phyloP scores from a whole-genome alignment of 2,329 filamentous ascomycete genomes.

The Raffaelea ambrosiae region DNA sequence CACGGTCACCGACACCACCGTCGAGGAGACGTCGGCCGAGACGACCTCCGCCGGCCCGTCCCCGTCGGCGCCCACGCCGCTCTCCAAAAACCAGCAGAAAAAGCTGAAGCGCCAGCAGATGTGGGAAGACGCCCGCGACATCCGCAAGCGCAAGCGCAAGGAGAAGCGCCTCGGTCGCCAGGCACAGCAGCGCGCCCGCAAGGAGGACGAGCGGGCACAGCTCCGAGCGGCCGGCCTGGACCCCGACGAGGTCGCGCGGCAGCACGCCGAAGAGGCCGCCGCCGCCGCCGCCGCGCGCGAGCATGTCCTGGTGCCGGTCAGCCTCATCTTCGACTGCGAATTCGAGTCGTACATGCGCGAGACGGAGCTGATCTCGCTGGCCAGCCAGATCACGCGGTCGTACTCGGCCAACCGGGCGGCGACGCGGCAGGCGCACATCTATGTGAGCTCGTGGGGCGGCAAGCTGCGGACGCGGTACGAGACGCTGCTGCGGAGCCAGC shows the following conservation, averaged over 20 bases:
- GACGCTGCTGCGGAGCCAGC: constrained; percentile 59
- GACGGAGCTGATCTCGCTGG: constrained; percentile 75
- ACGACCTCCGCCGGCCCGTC: constrained; percentile 1
- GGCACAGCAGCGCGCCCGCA: constrained; percentile 40
- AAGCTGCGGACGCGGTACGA: constrained; percentile 72
- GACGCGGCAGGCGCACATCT: constrained; percentile 60
- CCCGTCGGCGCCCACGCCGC: constrained; percentile 1
- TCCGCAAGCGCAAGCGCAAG: constrained; percentile 44
- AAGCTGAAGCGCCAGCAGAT: constrained; percentile 62
- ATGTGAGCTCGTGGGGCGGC: constrained; percentile 70
- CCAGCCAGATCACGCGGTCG: constrained; percentile 72
- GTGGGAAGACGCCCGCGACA: constrained; percentile 66
- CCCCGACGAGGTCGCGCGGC: constrained; percentile 24
- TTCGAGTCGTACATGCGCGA: constrained; percentile 88
- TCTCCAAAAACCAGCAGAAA: constrained; percentile 85
- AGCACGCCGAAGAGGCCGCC: constrained; percentile 21
- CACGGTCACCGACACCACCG: not conserved
- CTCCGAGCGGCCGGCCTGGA: constrained; percentile 31
- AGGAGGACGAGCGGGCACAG: constrained; percentile 38
- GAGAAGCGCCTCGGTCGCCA: constrained; percentile 43
- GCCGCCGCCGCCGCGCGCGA: constrained; percentile 13
- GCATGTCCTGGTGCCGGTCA: constrained; percentile 48
- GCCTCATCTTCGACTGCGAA: constrained; percentile 81
- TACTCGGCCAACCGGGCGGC: constrained; percentile 81
- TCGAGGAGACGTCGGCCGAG: not conserved